Base-by-base conservation (phyloP, 2,329 filamentous ascomycete species). In the Claviceps quebecensis region DNA sequence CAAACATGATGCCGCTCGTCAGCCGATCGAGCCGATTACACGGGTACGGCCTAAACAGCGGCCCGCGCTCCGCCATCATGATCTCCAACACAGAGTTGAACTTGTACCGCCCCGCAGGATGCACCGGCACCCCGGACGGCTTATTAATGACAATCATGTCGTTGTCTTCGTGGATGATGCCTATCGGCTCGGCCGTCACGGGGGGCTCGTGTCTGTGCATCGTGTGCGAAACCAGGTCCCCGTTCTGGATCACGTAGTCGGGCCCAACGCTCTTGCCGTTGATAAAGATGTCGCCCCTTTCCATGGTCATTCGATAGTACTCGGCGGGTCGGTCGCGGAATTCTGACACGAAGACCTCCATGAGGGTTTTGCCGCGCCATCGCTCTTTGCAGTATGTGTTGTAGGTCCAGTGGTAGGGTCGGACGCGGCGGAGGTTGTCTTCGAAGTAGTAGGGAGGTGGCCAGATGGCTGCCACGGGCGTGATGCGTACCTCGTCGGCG, bases 81-180 rank as follows among this genome's bases (percentile, higher is more conserved):
- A 98, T 95, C 72, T 97, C 90, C 40, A 95, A 78, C 45, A 98
- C 79, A 1, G 87, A 91, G 69, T 98, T 98, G 74, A 86, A 95
- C 66, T 91, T 89, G 72, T 98, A 98, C 47, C 93, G 82, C 5
- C 93, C 93, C 1, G 93, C 91, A 5, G 93, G 87, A 66, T 98
- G 93, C 0, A 98, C 93, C 0, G 93, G 93, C 41, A 98, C 83
- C 6, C 93, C 93, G 0, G 91, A 85, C 0, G 93, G 93, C 67
- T 98, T 98, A 71, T 96, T 89, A 65, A 98, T 95, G 55, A 97
- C 90, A 53, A 98, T 85, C 73, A 98, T 84, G 58, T 90, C 85
- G 45, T 94, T 80, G 59, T 95, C 88, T 67, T 98, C 93, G 67
- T 95, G 86, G 40, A 98, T 81, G 45, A 96, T 77, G 16, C 78